Evolutionary conservation across 2,329 filamentous ascomycete genomes (phyloP), one percentile per base, ranked within the genome.

Genomic region (Penicillium sp.): DNA sequence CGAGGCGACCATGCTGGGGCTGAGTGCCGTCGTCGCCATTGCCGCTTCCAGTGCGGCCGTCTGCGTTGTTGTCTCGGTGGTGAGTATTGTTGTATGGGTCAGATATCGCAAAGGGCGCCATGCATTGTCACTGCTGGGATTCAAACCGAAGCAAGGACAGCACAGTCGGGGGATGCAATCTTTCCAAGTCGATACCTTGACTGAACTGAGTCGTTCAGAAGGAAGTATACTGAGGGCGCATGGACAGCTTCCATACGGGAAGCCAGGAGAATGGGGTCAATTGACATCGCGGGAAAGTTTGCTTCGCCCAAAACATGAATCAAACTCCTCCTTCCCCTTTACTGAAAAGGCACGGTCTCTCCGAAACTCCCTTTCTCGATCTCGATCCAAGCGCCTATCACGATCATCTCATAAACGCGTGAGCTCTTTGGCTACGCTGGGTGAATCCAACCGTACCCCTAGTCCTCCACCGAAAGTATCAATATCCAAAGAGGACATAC

Each of bases 221-320:
- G 69, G 67, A 26, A 67, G 60, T 34, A 59, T 61, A 1, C 58
- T 73, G 14, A 58, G 65, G 51, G 65, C 65, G 26, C 66, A 73
- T 58, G 70, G 70, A 10, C 67, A 71, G 34, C 59, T 71, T 11
- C 70, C 70, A 16, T 71, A 69, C 46, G 69, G 67, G 7, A 67
- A 65, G 42, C 70, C 70, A 19, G 61, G 53, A 7, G 71, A 73
- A 66, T 73, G 71, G 71, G 70, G 68, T 14, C 57, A 68, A 14
- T 42, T 72, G 16, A 59, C 63, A 3, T 73, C 71, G 6, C 61
- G 64, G 23, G 71, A 74, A 42, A 69, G 61, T 29, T 49, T 74
- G 7, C 44, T 60, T 30, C 61, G 51, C 8, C 42, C 55, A 1
- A 60, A 63, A 26, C 49, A 50, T 8, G 62, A 61, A 19, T 65